Evolutionary conservation across 345 rosid genomes (phyloP), one percentile per base, ranked within the genome.

Genomic region (Citrus sinensis): DNA sequence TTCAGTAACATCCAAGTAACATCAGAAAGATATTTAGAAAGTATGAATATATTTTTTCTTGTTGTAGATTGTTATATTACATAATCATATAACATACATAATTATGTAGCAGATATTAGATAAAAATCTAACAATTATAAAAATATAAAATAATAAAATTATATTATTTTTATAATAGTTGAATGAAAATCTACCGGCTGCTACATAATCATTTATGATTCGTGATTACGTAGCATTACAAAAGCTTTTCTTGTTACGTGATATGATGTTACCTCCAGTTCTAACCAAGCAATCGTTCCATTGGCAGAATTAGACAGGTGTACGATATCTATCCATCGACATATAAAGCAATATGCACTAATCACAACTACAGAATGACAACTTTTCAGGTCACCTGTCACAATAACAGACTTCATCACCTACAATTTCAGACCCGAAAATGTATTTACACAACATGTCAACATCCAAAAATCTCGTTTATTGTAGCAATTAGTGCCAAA

Each of bases 61-160:
- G 34, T 32, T 32, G 34, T 0, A 32, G 34, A 32, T 32, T 32
- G 0, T 32, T 32, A 32, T 32, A 30, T 30, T 30, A 30, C 0
- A 3, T 2, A 30, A 30, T 30, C 0, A 30, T 30, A 0, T 30
- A 30, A 3, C 4, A 3, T 30, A 30, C 4, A 30, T 30, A 0
- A 3, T 30, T 30, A 30, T 30, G 0, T 3, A 30, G 0, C 0
- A 32, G 0, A 0, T 0, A 0, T 32, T 32, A 32, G 0, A 32
- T 32, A 0, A 32, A 32, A 32, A 32, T 32, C 0, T 0, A 32
- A 32, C 0, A 0, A 0, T 32, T 32, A 0, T 32, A 0, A 32
- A 32, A 32, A 32, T 32, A 32, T 32, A 32, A 32, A 0, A 32
- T 32, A 32, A 32, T 32, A 32, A 32, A 32, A 32, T 32, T 4